These are phyloP conservation scores for Terana coerulea DNA, from an alignment of 768 basidiomycete species.

Conservation along the genomic window DNA sequence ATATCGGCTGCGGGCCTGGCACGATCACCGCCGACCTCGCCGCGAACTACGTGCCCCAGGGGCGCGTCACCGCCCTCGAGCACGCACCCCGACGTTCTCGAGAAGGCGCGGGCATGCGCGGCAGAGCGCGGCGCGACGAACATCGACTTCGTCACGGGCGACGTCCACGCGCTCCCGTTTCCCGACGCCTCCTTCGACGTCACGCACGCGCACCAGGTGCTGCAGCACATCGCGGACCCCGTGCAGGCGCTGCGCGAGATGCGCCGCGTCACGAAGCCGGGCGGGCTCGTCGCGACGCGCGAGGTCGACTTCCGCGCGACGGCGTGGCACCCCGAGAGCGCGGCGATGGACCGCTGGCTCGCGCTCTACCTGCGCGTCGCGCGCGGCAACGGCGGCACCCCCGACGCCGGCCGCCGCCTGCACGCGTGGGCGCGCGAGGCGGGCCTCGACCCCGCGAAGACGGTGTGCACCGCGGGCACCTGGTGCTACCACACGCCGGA, in stretches of 20 bases:
- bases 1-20: conserved; percentile 51
- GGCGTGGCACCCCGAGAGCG: conserved; percentile 33
- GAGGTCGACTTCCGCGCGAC: conserved; percentile 37
- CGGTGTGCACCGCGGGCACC: conserved; percentile 28
- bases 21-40: conserved; percentile 46
- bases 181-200: conserved; percentile 44
- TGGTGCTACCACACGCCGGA: conserved; percentile 35
- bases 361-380: conserved; percentile 30
- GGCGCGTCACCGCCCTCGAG: conserved; percentile 43
- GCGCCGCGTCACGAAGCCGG: conserved; percentile 40
- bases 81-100: conserved; percentile 29
- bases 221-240: conserved; percentile 44
- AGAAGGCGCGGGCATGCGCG: conserved; percentile 30
- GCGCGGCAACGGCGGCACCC: conserved; percentile 33
- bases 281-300: conserved; percentile 42
- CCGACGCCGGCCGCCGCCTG: conserved; percentile 36
- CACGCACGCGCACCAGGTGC: conserved; percentile 46
- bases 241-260: conserved; percentile 42
- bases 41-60: conserved; percentile 31
- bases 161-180: conserved; percentile 33
- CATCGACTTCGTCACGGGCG: conserved; percentile 35
- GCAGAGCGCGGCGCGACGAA: conserved; percentile 29
- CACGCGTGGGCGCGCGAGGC: conserved; percentile 36
- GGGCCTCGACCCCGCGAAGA: conserved; percentile 27
- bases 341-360: conserved; percentile 28